Conservation (phyloP, 2,329 filamentous ascomycete species). For the Hirsutella rhossiliensis region DNA sequence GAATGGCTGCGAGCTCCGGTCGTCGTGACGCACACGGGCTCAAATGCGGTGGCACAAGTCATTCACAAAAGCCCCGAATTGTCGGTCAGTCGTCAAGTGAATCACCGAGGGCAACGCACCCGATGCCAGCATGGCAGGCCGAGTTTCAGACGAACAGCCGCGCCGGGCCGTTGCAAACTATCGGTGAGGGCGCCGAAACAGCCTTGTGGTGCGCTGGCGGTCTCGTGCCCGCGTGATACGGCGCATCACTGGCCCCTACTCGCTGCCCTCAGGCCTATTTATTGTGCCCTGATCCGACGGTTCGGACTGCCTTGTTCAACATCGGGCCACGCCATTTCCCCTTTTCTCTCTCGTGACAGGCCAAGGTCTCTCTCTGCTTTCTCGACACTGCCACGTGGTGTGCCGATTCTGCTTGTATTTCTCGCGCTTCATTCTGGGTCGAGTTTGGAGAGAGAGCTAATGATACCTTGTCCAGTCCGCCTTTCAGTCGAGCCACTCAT, state of each 20-base stretch:
- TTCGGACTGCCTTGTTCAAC: background rate
- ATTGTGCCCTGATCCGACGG: background rate
- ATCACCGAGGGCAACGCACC: background rate
- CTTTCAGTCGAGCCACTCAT: constrained; percentile 1
- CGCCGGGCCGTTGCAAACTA: background rate
- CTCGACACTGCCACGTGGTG: background rate
- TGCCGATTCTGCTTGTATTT: too few species aligned
- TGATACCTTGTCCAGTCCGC: constrained; percentile 5
- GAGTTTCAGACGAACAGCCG: background rate
- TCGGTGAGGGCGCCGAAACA: background rate
- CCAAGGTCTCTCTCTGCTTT: background rate
- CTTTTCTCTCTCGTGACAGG: background rate
- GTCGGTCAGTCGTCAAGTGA: background rate
- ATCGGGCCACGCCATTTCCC: constrained; percentile 2
- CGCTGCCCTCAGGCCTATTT: background rate
- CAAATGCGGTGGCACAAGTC: too few species aligned
- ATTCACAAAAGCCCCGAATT: background rate
- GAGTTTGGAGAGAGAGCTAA: background rate
- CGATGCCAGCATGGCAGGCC: background rate
- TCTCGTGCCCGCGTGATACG: background rate
- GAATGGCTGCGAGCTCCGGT: too few species aligned
- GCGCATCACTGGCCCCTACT: background rate
- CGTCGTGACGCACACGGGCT: too few species aligned
- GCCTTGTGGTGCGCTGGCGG: background rate
- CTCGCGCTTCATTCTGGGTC: background rate